Evolutionary conservation across 345 rosid genomes (phyloP), one percentile per base, ranked within the genome.

Genomic region (Angophora floribunda): DNA sequence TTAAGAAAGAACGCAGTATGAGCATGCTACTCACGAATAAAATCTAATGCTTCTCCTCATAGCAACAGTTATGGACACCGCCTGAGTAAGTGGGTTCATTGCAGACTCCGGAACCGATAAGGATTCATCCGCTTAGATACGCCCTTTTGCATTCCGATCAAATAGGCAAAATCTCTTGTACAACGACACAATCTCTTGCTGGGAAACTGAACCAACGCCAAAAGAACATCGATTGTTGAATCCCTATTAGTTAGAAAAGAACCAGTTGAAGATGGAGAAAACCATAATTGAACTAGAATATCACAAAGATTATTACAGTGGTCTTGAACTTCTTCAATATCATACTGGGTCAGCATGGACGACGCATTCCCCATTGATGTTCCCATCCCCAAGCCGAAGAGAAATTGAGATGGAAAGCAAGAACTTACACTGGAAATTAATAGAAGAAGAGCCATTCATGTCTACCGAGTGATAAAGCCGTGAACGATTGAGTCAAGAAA

Each of bases 81-180:
- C 95, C 95, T 93, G 98, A 88, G 94, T 93, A n/a, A 95, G 94
- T 19, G 96, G 97, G 90, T 95, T 95, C 98, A 95, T 95, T 17
- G 98, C 94, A 90, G 94, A 96, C 89, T 95, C 97, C 47, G 96
- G 98, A 89, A 95, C 95, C 3, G 97, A 95, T 85, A 95, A 90
- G 88, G 95, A 94, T 87, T 94, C 96, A n/a, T 96, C 98, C 7
- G 95, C 93, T 9, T 95, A 95, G 89, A 96, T 95, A 88, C 93
- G 95, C 86, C 97, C 95, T 89, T 93, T 96, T 5, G 95, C 94
- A 88, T 91, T 95, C 89, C 97, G 94, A 92, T 96, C 98, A 13
- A 95, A 93, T 89, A 94, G 97, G 91, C 98, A 96, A 92, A 95
- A 94, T 87, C 98, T 93, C 90, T 94, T 52, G 89, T 96, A 95